Percentiles rank a stretch among this genome's conserved stretches.
phyloP scores from a whole-genome alignment of 306 rosid genomes.

The Sophora flavescens region DNA sequence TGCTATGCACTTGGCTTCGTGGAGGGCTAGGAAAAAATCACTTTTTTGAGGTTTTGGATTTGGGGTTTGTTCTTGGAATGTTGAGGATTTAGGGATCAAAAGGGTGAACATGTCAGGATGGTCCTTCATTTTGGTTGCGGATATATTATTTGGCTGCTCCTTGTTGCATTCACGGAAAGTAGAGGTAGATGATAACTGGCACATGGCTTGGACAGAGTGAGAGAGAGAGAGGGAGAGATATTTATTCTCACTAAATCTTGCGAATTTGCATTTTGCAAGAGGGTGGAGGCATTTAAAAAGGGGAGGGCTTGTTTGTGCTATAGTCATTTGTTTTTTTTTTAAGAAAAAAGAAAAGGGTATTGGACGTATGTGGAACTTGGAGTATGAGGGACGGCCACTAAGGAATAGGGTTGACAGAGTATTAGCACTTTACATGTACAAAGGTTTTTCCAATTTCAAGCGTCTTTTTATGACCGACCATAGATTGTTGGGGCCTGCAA shows the following conservation, averaged over 20 bases:
- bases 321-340: neutral
- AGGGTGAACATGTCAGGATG: constrained; percentile 49
- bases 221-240: too few species aligned
- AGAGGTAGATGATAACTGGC: constrained; percentile 44
- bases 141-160: constrained; percentile 39
- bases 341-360: too few species aligned
- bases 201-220: constrained; percentile 42
- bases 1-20: constrained; percentile 64
- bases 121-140: constrained; percentile 29
- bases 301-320: neutral
- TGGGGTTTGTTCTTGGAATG: constrained; percentile 30
- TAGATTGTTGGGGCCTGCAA: constrained; percentile 44
- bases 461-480: constrained; percentile 65
- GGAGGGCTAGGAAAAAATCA: constrained; percentile 45
- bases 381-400: constrained; percentile 48
- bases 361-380: constrained; percentile 12
- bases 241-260: neutral
- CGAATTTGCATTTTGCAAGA: constrained; percentile 19
- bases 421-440: neutral
- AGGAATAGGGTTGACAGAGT: constrained; percentile 41
- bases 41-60: constrained; percentile 37
- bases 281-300: constrained; percentile 48
- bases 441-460: constrained; percentile 39
- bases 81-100: constrained; percentile 62
- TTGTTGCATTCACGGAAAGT: constrained; percentile 37